Evolutionary conservation across 352 stramenopile species (phyloP).

Genomic region (Albugo laibachii): DNA sequence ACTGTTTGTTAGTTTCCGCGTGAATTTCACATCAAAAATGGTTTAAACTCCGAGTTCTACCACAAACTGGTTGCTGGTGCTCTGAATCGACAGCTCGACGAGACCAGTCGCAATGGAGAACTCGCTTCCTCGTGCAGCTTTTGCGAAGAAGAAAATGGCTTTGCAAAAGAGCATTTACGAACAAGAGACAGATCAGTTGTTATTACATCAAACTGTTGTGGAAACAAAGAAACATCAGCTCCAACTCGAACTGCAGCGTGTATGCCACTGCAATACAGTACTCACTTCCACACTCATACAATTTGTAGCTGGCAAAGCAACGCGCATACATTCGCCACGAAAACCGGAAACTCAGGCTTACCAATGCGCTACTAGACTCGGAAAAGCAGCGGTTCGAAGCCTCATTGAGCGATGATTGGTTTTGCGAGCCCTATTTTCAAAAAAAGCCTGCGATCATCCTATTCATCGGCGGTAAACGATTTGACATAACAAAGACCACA

Average conservation of each 20-base stretch:
- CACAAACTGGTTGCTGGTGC: too few species aligned
- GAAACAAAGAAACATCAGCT: conserved; percentile 41
- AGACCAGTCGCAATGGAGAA: too few species aligned
- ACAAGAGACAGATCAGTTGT: conserved; percentile 39
- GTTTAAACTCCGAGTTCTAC: too few species aligned
- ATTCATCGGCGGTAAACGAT: conserved; percentile 48
- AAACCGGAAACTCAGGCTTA: conserved; percentile 49
- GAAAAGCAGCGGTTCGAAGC: conserved; percentile 56
- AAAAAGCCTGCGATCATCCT: conserved; percentile 20
- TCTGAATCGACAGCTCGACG: too few species aligned
- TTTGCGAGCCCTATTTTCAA: conserved; percentile 34
- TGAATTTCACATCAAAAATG: too few species aligned
- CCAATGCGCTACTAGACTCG: conserved; percentile 48
- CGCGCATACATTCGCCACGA: conserved; percentile 62
- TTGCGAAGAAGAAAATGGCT: too few species aligned
- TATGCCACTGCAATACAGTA: conserved; percentile 4
- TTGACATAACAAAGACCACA: conserved; percentile 32
- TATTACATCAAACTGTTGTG: conserved; percentile 51
- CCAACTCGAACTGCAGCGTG: conserved; percentile 33
- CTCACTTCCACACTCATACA: not conserved
- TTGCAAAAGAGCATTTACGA: not conserved
- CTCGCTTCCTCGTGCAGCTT: too few species aligned
- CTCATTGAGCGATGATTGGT: conserved; percentile 52
- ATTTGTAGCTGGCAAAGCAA: conserved; percentile 37
- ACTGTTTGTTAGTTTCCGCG: too few species aligned